Base-by-base conservation (phyloP, 768 basidiomycete species). In the Suillus subaureus region DNA sequence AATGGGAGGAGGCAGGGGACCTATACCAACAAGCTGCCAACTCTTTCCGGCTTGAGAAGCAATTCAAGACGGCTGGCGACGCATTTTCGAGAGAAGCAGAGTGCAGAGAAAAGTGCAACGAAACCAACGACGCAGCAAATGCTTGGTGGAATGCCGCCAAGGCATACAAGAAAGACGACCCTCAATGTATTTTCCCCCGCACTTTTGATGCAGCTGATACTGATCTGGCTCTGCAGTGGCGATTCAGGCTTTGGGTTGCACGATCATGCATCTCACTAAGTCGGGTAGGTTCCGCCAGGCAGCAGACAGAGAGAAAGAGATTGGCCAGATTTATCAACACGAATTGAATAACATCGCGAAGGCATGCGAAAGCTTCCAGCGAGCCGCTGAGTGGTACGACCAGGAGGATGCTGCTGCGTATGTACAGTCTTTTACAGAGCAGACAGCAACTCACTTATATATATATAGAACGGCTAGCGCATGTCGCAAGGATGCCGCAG, bases 101-200 rank as follows among this genome's bases (percentile, higher is more conserved):
- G 71, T 97, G 96, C 77, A 86, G 96, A 70, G 90, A 96, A 79
- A 88, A 89, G 66, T 90, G 88, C 72, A 90, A 92, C 56, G 97
- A 99, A 79, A 78, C 76, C 56, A 95, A 95, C 69, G 97, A 99
- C 70, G 96, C 97, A n/a, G 92, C 96, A 26, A 97, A 96, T 74
- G 96, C 96, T 11, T 99, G 92, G 91, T 98, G 97, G 93, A 97
- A 97, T 75, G 96, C 97, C 15, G 90, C 94, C 40, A 99, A 99
- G 80, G 89, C 92, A 13, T 99, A 93, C 83, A 99, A 98, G 83
- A 85, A 92, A 78, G 91, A 89, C 31, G 88, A 85, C 75, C 96
- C 84, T 39, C 91, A 94, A 70, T 82, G 97, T 97, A 75, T 75
- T 89, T 78, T 13, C 21, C 33, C 31, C 61, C n/a, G 45, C 40